Percentiles rank a stretch among this genome's conserved stretches.
Evolutionary conservation across 2,329 filamentous ascomycete genomes (phyloP).

Genomic region (Colletotrichum camelliae): DNA sequence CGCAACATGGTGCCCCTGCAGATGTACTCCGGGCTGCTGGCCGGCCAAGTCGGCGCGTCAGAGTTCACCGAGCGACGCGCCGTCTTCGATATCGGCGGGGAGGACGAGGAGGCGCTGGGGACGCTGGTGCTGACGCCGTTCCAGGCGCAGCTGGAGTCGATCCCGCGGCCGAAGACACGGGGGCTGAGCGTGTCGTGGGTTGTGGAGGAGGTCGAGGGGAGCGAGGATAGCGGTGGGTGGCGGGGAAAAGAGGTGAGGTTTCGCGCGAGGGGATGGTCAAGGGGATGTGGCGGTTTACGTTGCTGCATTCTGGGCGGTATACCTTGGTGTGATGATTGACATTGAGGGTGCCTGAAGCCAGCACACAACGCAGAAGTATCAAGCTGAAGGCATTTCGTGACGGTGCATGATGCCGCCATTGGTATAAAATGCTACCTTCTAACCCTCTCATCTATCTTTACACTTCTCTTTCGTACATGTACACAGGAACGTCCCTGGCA

Average conservation of each 20-base stretch:
- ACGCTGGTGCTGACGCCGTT: not conserved
- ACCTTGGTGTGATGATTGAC: not conserved
- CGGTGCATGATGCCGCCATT: not conserved
- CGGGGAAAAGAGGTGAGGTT: not conserved
- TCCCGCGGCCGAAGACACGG: not conserved
- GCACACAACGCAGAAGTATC: accelerated
- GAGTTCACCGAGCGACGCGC: not conserved
- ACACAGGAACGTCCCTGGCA: not conserved
- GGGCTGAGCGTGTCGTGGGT: not conserved
- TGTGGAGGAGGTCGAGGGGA: not conserved
- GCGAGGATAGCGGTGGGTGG: not conserved
- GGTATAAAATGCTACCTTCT: not conserved
- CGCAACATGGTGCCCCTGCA: not conserved
- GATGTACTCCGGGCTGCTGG: not conserved
- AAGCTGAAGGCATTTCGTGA: not conserved
- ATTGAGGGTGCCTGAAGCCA: not conserved
- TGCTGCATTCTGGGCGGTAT: not conserved
- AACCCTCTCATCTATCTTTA: not conserved
- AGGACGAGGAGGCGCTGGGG: not conserved
- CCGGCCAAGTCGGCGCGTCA: not conserved
- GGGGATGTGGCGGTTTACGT: not conserved
- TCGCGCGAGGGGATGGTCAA: not conserved
- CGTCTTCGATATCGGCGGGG: not conserved
- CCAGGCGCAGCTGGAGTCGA: not conserved
- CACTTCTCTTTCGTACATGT: not conserved